Percentiles rank a stretch among this genome's conserved stretches.
These are phyloP conservation scores for Corchorus olitorius DNA, from an alignment of 345 rosid species.

Conservation along the genomic window DNA sequence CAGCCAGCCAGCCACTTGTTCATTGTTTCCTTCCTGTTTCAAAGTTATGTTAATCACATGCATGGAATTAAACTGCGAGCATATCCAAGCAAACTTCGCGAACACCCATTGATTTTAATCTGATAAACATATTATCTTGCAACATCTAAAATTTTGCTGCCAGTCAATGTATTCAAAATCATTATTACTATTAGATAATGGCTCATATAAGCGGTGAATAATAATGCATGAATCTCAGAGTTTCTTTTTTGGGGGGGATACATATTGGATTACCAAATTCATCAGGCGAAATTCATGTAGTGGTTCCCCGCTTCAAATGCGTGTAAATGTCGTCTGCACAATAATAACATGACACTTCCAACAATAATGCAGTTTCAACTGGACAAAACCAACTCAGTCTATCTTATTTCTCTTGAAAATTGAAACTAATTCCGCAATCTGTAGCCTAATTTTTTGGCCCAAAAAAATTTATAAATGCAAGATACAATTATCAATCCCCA, in stretches of 20 bases:
- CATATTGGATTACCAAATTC: not conserved
- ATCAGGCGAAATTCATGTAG: not conserved
- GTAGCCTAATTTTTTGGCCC: not conserved
- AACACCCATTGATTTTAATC: not conserved
- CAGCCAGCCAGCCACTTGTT: constrained; percentile 4
- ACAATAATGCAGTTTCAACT: not conserved
- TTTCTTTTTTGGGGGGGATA: not conserved
- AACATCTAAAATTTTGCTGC: not conserved
- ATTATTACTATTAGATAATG: not conserved
- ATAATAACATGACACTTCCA: not conserved
- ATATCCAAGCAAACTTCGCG: not conserved
- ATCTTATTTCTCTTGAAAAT: constrained; percentile 5
- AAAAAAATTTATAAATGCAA: not conserved
- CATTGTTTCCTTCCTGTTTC: not conserved
- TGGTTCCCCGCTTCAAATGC: not conserved
- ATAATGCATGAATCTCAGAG: not conserved
- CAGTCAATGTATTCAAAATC: not conserved
- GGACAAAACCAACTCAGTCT: not conserved
- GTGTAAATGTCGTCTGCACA: not conserved
- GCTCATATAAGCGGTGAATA: not conserved
- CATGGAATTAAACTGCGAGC: too few species aligned
- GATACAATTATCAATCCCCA: constrained; percentile 20
- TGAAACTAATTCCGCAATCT: not conserved
- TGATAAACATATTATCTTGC: not conserved
- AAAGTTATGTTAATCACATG: too few species aligned